A percentile compares a stretch with the other conserved stretches of the same genome.
Conservation (phyloP, 2,329 filamentous ascomycete genomes). For the Apiospora arundinis region DNA sequence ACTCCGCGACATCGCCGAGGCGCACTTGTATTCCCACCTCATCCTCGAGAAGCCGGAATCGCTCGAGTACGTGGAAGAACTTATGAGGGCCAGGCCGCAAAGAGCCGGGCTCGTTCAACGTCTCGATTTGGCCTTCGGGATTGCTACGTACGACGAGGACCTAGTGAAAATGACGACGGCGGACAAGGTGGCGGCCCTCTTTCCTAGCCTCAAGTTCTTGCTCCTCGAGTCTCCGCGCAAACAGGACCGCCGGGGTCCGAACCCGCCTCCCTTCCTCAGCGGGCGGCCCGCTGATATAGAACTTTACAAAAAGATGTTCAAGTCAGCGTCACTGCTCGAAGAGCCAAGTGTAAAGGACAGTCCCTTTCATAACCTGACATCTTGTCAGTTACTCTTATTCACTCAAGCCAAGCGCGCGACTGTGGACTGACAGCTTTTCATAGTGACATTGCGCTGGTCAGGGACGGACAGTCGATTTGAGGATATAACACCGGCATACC, state of each 20-base stretch:
- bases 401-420: neutral
- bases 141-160: neutral
- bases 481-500: neutral
- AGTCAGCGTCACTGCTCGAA: neutral
- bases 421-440: neutral
- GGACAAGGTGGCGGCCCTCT: neutral
- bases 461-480: neutral
- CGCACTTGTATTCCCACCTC: neutral
- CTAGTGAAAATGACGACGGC: neutral
- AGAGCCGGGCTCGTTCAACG: neutral
- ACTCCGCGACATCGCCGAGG: neutral
- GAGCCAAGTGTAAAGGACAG: neutral
- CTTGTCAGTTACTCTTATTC: neutral
- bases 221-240: neutral
- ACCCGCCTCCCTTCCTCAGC: too few species aligned
- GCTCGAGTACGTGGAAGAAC: neutral
- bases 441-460: conserved; percentile 13
- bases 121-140: neutral
- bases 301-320: neutral
- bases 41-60: neutral
- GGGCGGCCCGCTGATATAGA: neutral
- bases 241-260: too few species aligned
- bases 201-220: neutral
- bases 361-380: neutral
- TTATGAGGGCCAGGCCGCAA: neutral